phyloP scores from a whole-genome alignment of 2,329 filamentous ascomycete species.

The Incumbomyces delicatus region DNA sequence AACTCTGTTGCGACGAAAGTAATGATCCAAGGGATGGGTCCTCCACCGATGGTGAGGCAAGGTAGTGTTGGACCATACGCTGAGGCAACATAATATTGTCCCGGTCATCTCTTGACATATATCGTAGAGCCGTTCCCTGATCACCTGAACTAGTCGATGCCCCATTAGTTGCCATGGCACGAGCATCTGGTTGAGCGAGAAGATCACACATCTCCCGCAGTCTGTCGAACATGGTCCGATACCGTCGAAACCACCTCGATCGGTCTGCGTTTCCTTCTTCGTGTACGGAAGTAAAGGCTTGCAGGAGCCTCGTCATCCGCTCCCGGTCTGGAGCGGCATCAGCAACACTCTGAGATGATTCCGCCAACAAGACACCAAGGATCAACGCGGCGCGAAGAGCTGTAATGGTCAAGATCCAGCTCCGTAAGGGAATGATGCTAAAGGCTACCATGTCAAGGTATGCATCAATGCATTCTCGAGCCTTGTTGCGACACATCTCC shows the following conservation, averaged over 20 bases:
- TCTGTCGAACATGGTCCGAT: constrained; percentile 1
- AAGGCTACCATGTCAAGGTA: constrained; percentile 5
- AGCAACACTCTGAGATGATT: constrained; percentile 72
- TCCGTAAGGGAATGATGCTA: constrained; percentile 3
- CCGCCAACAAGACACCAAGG: constrained; percentile 90
- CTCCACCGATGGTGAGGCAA: not conserved
- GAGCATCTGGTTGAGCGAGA: not conserved
- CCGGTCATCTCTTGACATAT: constrained; percentile 3
- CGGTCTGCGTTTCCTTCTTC: constrained; percentile 4
- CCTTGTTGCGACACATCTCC: constrained; percentile 1
- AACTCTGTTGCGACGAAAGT: constrained; percentile 1
- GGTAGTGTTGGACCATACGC: constrained; percentile 2
- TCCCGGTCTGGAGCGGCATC: constrained; percentile 35
- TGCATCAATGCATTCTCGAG: constrained; percentile 1
- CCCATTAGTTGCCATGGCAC: not conserved
- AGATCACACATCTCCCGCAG: constrained; percentile 3
- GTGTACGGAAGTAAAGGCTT: constrained; percentile 2
- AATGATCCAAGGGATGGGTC: not conserved
- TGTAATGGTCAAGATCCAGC: constrained; percentile 4
- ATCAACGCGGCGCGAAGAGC: constrained; percentile 30
- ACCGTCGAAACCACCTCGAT: not conserved
- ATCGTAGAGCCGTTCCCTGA: constrained; percentile 1
- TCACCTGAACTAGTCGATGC: not conserved
- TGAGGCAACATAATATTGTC: constrained; percentile 6
- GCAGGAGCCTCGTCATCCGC: not conserved